Base-by-base conservation (phyloP, 2,329 filamentous ascomycete genomes). In the Ascochyta clinopodiicola region DNA sequence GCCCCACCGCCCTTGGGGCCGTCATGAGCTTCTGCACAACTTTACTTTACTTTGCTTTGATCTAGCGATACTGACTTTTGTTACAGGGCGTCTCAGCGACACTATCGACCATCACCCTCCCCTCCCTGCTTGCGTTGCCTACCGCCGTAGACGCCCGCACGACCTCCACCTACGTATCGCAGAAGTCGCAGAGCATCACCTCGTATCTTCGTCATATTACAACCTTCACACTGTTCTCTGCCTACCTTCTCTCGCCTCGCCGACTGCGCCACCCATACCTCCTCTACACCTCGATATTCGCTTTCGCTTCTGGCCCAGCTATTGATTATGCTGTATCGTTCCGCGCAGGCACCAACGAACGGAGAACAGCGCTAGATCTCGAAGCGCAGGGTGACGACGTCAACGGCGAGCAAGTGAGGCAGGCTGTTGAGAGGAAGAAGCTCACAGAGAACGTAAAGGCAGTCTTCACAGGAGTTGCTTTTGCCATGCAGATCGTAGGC, bases 61-160 rank as follows among this genome's bases (percentile, higher is more conserved):
- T 10, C 9, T 6, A 10, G 9, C 21, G 37, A 54, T 49, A 44
- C 49, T 59, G 40, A 61, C 46, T 22, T 19, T 24, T 31, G 10
- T 32, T 12, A 45, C 68, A 97, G 94, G 94, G 94, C 76, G 84
- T 95, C 56, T 96, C 93, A 46, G 96, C 94, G 79, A 89, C 92
- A 43, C 85, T 95, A 66, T 89, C 89, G 21, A 85, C 86, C 56
- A 80, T 96, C 61, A 87, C 91, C 24, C 85, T 96, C 56, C 93
- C 94, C 17, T 84, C 90, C 6, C 87, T 97, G 51, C 86, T 94
- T 66, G 84, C 86, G 50, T 89, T 97, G 44, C 90, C 92, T 9
- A 91, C 90, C 46, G 89, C 93, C 44, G 80, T 84, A 54, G 86
- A 87, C 70, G 87, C 90, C 66, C 87, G 96, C 73, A 68, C 70